Conservation (phyloP, 2,329 filamentous ascomycete species). For the Zymoseptoria pseudotritici region DNA sequence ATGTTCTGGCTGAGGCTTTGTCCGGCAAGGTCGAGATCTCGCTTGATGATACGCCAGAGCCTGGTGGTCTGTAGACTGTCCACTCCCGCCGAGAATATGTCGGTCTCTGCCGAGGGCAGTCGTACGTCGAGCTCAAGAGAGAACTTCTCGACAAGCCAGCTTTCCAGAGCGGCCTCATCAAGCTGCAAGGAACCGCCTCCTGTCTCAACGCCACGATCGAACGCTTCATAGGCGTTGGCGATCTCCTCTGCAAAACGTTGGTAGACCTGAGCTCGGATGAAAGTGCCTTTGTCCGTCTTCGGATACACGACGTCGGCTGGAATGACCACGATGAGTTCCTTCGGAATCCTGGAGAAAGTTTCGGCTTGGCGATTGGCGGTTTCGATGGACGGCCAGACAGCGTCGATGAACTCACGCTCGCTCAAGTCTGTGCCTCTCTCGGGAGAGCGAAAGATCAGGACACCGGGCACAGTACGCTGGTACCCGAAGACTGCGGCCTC, state of each 20-base stretch:
- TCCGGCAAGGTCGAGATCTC: constrained; percentile 8
- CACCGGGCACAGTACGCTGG: constrained; percentile 45
- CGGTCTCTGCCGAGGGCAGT: constrained; percentile 20
- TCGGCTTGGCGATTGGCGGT: constrained; percentile 45
- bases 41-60: constrained; percentile 21
- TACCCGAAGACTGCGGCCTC: constrained; percentile 54
- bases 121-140: constrained; percentile 18
- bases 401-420: constrained; percentile 41
- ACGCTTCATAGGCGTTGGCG: constrained; percentile 36
- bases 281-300: constrained; percentile 50
- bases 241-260: constrained; percentile 43
- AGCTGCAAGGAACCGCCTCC: constrained; percentile 17
- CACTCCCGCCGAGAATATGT: constrained; percentile 30
- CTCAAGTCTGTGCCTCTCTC: constrained; percentile 37
- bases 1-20: constrained; percentile 43
- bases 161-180: constrained; percentile 27
- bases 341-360: constrained; percentile 47
- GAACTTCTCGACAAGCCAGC: constrained; percentile 29
- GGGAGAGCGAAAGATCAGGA: constrained; percentile 45
- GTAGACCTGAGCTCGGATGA: constrained; percentile 48
- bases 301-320: constrained; percentile 41
- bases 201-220: constrained; percentile 9
- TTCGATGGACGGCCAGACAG: constrained; percentile 45
- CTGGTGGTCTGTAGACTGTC: constrained; percentile 30
- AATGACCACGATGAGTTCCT: constrained; percentile 47